phyloP scores from a whole-genome alignment of 495 filamentous ascomycete species.

The Aspergillus sclerotioniger region DNA sequence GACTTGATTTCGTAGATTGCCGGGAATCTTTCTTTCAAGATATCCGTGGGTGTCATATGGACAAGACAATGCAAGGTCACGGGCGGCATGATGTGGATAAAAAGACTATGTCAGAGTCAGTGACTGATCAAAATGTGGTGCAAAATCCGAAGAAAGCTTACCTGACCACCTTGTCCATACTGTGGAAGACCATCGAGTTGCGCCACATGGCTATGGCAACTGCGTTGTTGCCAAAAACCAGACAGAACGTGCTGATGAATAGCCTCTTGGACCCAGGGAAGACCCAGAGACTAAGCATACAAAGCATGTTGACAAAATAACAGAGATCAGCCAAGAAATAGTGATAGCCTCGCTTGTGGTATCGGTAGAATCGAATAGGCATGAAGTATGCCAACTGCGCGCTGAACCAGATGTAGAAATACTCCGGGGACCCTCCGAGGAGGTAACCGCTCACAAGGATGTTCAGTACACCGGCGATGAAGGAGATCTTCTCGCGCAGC shows the following conservation, averaged over 20 bases:
- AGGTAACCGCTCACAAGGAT: slow-evolving; percentile 95
- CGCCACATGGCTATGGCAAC: slow-evolving; percentile 99
- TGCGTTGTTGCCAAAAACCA: slow-evolving; percentile 94
- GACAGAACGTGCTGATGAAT: slow-evolving; percentile 89
- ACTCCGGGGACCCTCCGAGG: slow-evolving; percentile 80
- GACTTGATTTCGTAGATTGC: slow-evolving; percentile 80
- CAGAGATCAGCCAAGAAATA: slow-evolving; percentile 97
- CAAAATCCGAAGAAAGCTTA: slow-evolving; percentile 27
- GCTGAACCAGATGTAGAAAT: slow-evolving; percentile 92
- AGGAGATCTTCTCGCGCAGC: slow-evolving; percentile 87
- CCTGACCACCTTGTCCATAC: slow-evolving; percentile 91
- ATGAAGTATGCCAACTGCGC: slow-evolving; percentile 86
- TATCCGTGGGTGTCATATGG: slow-evolving; percentile 67
- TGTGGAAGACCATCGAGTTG: slow-evolving; percentile 97
- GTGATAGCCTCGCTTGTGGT: slow-evolving; percentile 86
- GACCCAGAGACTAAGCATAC: slow-evolving; percentile 80
- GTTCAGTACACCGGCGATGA: slow-evolving; percentile 93
- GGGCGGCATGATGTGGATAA: slow-evolving; percentile 99
- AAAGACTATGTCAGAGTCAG: slow-evolving; percentile 58
- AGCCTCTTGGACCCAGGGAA: slow-evolving; percentile 89
- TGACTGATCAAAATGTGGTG: not conserved
- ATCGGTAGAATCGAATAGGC: slow-evolving; percentile 90
- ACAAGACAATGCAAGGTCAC: slow-evolving; percentile 88
- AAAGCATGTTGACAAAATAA: slow-evolving; percentile 93
- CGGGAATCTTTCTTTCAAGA: slow-evolving; percentile 72